phyloP scores from a whole-genome alignment of 2,329 filamentous ascomycete species.

The Colletotrichum higginsianum region DNA sequence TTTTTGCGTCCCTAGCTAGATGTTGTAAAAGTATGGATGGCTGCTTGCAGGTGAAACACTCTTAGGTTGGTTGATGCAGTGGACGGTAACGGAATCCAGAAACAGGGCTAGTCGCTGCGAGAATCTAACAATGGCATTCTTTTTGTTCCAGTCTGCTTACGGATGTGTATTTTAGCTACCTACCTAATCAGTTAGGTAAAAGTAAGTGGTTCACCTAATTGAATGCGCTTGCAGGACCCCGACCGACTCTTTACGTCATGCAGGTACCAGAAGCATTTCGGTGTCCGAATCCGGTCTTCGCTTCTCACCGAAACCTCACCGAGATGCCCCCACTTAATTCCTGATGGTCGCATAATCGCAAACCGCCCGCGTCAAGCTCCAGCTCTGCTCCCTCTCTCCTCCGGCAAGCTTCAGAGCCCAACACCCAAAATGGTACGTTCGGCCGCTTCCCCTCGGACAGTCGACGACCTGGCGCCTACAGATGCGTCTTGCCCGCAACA shows the following conservation, averaged over 20 bases:
- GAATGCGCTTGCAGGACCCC: too few relatives aligned
- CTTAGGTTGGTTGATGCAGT: too few relatives aligned
- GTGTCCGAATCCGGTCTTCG: not conserved
- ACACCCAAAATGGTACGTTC: constrained; percentile 36
- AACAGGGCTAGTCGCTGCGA: too few relatives aligned
- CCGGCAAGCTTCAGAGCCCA: constrained; percentile 39
- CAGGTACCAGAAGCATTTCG: not conserved
- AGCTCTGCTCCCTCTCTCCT: constrained; percentile 30
- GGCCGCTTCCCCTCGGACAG: not conserved
- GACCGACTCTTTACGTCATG: constrained; percentile 6
- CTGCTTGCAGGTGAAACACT: too few relatives aligned
- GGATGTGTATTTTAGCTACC: too few relatives aligned
- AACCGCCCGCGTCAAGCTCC: constrained; percentile 33
- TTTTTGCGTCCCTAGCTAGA: too few relatives aligned
- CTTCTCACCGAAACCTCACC: constrained; percentile 34
- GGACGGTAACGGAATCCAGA: too few relatives aligned
- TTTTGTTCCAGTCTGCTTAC: too few relatives aligned
- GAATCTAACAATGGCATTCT: too few relatives aligned
- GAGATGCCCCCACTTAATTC: constrained; percentile 28
- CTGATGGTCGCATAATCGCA: constrained; percentile 34
- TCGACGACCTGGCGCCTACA: not conserved
- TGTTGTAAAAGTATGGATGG: too few relatives aligned
- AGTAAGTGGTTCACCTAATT: too few relatives aligned
- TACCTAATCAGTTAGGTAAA: too few relatives aligned
- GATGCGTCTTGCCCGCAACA: not conserved